Evolutionary conservation across 2,329 filamentous ascomycete genomes (phyloP).

Genomic region (Pseudogymnoascus sp.): DNA sequence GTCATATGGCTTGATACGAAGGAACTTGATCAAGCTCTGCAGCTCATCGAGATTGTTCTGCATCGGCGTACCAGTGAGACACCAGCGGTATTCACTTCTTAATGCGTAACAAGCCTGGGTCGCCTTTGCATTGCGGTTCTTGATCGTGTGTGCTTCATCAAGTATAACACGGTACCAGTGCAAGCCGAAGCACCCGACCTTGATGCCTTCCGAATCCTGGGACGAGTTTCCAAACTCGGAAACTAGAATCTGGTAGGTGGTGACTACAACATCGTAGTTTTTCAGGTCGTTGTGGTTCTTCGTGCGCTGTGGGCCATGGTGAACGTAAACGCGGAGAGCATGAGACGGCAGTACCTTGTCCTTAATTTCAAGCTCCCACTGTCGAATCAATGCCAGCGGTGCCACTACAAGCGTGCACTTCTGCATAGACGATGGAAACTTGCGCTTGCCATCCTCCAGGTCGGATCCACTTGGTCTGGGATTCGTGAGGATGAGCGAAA

Average conservation of each 20-base stretch:
- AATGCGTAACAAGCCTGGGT: slow-evolving; percentile 87
- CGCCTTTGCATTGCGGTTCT: slow-evolving; percentile 92
- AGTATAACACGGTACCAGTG: slow-evolving; percentile 94
- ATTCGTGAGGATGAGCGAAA: slow-evolving; percentile 80
- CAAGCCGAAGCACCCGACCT: slow-evolving; percentile 35
- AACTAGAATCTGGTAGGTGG: slow-evolving; percentile 90
- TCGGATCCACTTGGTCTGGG: slow-evolving; percentile 55
- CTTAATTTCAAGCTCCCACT: slow-evolving; percentile 92
- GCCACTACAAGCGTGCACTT: slow-evolving; percentile 87
- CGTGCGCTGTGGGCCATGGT: slow-evolving; percentile 80
- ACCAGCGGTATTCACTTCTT: slow-evolving; percentile 85
- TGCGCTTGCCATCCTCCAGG: slow-evolving; percentile 53
- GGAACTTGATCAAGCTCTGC: slow-evolving; percentile 85
- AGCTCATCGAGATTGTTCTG: slow-evolving; percentile 97
- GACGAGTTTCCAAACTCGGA: slow-evolving; percentile 74
- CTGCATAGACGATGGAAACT: slow-evolving; percentile 58
- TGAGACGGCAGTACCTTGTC: slow-evolving; percentile 66
- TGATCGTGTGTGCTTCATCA: slow-evolving; percentile 96
- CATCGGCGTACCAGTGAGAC: slow-evolving; percentile 91
- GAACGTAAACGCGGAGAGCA: slow-evolving; percentile 71
- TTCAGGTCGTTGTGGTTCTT: slow-evolving; percentile 70
- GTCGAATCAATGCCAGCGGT: slow-evolving; percentile 85
- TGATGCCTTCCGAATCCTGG: slow-evolving; percentile 49
- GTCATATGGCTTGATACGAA: slow-evolving; percentile 86
- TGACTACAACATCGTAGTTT: slow-evolving; percentile 89